Base-by-base conservation (phyloP, 2,329 filamentous ascomycete species). In the Fusarium sp. region DNA sequence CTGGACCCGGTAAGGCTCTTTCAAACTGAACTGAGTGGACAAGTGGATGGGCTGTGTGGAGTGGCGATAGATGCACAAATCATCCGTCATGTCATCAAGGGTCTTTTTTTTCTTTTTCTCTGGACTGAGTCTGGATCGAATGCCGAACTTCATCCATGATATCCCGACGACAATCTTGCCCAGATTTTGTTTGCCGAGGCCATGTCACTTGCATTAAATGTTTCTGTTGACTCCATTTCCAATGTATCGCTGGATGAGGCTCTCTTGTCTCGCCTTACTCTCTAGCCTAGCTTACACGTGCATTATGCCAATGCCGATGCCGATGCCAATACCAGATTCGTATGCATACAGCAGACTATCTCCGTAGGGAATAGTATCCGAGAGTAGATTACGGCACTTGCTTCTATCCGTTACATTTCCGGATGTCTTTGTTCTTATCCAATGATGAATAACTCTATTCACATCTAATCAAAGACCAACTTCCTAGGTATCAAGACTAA, bases 91-190 rank as follows among this genome's bases (percentile, higher is more conserved):
- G 19, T 40, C 22, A 52, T 55, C 40, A 45, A 69, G 51, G 61
- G 57, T 57, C 56, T 36, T 51, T 15, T 39, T 42, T 34, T 55
- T 54, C 15, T 24, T 19, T 64, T 39, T 28, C 49, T 42, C 43
- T 49, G 57, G 33, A 40, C 49, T 39, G 43, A 49, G 44, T 49
- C 7, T 31, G 28, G 14, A 39, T 15, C 34, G 44, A 56, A 69
- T 53, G 39, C 61, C 54, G 46, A 65, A 43, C 33, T 66, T 62
- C 26, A 51, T 47, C 62, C 50, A 67, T 33, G 38, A 43, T 40
- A 34, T 42, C 24, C 33, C 40, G 34, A 40, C 22, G 7, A 52
- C 17, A 28, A 57, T 59, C 31, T 42, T 58, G 26, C 19, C 46
- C 14, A 22, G 26, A 19, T 39, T 42, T 38, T 22, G 15, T 26